Conservation (phyloP, 1,139 yeast species). For the Saccharomycopsis hybrid region DNA sequence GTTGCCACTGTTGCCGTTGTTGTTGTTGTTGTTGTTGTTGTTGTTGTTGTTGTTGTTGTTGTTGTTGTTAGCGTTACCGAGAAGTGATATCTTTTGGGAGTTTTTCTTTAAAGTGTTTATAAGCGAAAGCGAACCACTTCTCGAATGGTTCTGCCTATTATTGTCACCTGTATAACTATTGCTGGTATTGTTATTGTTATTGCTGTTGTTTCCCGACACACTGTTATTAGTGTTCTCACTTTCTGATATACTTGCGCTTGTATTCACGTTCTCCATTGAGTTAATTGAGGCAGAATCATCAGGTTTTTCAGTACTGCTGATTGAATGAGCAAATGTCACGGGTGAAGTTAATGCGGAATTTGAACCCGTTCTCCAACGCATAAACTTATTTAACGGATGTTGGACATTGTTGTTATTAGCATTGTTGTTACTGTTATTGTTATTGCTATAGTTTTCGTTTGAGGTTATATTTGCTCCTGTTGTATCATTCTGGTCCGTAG, state of each 20-base stretch:
- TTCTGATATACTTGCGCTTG: not conserved
- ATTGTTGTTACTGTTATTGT: not conserved
- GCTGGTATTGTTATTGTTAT: not conserved
- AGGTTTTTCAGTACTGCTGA: conserved; percentile 1
- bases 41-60: not conserved
- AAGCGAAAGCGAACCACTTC: conserved; percentile 1
- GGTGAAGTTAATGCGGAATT: conserved; percentile 2
- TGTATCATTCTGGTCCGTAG: too few species aligned
- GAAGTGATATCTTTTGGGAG: not conserved
- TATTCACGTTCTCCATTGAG: not conserved
- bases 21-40: too few species aligned
- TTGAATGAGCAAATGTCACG: conserved; percentile 2
- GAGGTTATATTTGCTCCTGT: too few species aligned
- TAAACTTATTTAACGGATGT: conserved; percentile 13
- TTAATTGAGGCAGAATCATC: not conserved
- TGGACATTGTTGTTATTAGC: too few species aligned
- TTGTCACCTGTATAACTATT: too few species aligned
- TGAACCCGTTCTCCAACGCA: conserved; percentile 11
- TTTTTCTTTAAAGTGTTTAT: conserved; percentile 1
- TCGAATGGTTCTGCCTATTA: too few species aligned
- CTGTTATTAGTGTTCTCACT: too few species aligned
- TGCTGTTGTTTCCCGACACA: too few species aligned
- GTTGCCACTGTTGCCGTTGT: too few species aligned
- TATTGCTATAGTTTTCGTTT: too few species aligned
- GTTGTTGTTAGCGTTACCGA: conserved; percentile 1